Conservation (phyloP, 2,329 filamentous ascomycete genomes). For the Trichoderma sp. region DNA sequence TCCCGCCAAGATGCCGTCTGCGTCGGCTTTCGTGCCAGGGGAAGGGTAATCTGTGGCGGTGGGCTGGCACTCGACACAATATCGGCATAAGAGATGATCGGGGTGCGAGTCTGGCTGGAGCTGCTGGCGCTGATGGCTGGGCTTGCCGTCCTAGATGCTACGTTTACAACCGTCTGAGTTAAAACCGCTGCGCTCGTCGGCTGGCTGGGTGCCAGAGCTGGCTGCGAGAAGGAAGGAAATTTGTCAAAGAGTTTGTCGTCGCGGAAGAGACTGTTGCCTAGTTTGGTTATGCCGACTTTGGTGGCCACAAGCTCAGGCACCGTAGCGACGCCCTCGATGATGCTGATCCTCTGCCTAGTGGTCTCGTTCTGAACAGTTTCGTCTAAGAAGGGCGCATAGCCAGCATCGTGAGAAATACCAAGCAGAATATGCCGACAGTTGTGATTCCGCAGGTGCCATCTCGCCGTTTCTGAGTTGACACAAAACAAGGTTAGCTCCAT, state of each 20-base stretch:
- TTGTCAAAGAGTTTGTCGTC: conserved; percentile 48
- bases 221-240: conserved; percentile 22
- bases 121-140: conserved; percentile 20
- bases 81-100: conserved; percentile 40
- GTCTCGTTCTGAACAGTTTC: conserved; percentile 49
- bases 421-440: conserved; percentile 63
- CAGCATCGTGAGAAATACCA: conserved; percentile 60
- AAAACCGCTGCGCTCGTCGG: background rate
- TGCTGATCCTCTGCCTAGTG: conserved; percentile 45
- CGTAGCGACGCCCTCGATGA: conserved; percentile 54
- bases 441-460: conserved; percentile 58
- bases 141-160: conserved; percentile 19
- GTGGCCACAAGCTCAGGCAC: conserved; percentile 50
- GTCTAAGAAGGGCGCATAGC: conserved; percentile 59
- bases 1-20: background rate
- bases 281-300: conserved; percentile 45
- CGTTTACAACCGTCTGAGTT: background rate
- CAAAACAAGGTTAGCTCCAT: background rate
- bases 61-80: conserved; percentile 43
- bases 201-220: background rate
- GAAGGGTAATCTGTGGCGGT: conserved; percentile 42
- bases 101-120: conserved; percentile 20
- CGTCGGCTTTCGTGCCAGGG: conserved; percentile 35
- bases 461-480: conserved; percentile 49
- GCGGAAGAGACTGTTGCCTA: conserved; percentile 52